A percentile compares a stretch with the other conserved stretches of the same genome.
These are phyloP conservation scores for Entomortierella lignicola DNA, from an alignment of 192 early-diverging fungal genomes.

Conservation along the genomic window DNA sequence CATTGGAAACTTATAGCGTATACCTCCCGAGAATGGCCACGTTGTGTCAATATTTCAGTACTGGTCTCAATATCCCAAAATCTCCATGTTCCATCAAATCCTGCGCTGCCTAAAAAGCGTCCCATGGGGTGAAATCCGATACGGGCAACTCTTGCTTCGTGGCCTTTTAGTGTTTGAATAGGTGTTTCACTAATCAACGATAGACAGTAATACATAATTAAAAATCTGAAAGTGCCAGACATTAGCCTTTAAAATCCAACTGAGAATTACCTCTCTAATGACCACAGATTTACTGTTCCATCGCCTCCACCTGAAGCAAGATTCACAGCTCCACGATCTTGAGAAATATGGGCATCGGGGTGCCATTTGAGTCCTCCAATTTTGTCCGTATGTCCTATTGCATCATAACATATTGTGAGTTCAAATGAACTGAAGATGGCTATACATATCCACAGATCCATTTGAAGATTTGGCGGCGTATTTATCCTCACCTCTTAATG, in stretches of 20 bases:
- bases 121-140: constrained; percentile 94
- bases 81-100: constrained; percentile 92
- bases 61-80: constrained; percentile 91
- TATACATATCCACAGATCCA: too few species aligned
- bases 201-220: background rate
- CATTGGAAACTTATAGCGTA: constrained; percentile 92
- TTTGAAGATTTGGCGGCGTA: background rate
- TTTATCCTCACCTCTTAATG: constrained; percentile 57
- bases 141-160: constrained; percentile 83
- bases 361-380: constrained; percentile 93
- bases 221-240: background rate
- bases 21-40: constrained; percentile 95
- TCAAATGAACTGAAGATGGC: background rate
- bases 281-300: constrained; percentile 84
- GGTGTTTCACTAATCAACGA: constrained; percentile 68
- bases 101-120: constrained; percentile 77
- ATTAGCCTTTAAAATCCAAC: too few species aligned
- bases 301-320: constrained; percentile 90
- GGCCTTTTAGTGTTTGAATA: constrained; percentile 81
- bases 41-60: constrained; percentile 86
- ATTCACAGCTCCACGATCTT: constrained; percentile 70
- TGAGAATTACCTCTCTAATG: constrained; percentile 72
- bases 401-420: background rate
- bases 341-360: constrained; percentile 75
- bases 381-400: constrained; percentile 84